phyloP scores from a whole-genome alignment of 768 basidiomycete species.

The Calocybe cyanea region DNA sequence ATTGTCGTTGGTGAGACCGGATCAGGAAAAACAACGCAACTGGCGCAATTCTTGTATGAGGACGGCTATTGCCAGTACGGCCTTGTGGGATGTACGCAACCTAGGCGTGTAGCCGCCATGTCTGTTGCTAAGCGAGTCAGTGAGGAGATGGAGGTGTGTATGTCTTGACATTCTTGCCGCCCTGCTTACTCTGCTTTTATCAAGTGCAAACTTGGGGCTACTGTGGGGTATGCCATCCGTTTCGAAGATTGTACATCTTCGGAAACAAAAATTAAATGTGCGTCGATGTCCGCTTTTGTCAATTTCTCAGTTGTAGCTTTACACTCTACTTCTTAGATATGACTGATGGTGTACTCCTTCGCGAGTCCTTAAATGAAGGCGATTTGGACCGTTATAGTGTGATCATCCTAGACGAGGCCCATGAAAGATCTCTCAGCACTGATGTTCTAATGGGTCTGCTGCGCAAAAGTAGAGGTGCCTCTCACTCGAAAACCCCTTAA shows the following conservation, averaged over 20 bases:
- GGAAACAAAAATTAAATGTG: conserved; percentile 97
- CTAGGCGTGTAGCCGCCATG: conserved; percentile 98
- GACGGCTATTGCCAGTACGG: conserved; percentile 92
- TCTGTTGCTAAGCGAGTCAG: conserved; percentile 99
- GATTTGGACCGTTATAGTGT: conserved; percentile 95
- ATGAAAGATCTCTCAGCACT: conserved; percentile 95
- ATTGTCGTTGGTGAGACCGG: conserved; percentile 99
- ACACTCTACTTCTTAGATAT: conserved; percentile 60
- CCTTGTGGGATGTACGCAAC: conserved; percentile 95
- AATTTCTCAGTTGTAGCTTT: conserved; percentile 3
- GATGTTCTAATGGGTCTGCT: conserved; percentile 98
- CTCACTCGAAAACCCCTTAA: background rate
- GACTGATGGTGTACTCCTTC: conserved; percentile 98
- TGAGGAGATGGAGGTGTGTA: conserved; percentile 93
- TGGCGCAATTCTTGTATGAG: conserved; percentile 93
- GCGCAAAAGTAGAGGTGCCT: conserved; percentile 68
- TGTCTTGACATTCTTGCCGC: background rate
- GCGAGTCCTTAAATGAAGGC: conserved; percentile 98
- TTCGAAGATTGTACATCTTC: conserved; percentile 96
- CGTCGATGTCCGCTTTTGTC: conserved; percentile 19
- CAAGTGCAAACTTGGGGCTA: conserved; percentile 83
- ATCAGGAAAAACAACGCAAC: conserved; percentile 96
- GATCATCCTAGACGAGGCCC: conserved; percentile 98
- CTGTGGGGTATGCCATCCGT: conserved; percentile 96
- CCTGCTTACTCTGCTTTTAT: background rate